These are phyloP conservation scores for Inga laurina DNA, from an alignment of 306 rosid genomes.

Conservation along the genomic window DNA sequence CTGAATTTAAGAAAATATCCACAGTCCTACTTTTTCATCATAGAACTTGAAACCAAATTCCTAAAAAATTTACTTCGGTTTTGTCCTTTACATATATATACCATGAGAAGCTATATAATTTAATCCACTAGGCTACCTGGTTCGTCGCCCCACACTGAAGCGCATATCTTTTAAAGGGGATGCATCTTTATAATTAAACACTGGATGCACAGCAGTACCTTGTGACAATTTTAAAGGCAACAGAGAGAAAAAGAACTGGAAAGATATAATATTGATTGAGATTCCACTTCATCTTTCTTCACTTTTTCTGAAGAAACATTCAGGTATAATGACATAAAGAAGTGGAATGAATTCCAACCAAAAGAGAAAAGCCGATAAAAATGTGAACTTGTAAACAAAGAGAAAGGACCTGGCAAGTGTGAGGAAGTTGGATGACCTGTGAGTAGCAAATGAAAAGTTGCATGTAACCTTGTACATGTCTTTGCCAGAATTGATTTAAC, in stretches of 20 bases:
- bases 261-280: neutral
- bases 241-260: neutral
- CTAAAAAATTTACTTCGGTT: neutral
- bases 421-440: neutral
- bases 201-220: neutral
- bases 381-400: neutral
- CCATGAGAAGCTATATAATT: neutral
- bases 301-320: neutral
- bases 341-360: neutral
- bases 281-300: neutral
- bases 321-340: neutral
- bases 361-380: neutral
- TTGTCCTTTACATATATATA: neutral
- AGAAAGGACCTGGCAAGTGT: neutral
- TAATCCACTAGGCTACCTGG: neutral
- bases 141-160: neutral
- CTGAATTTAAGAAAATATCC: neutral
- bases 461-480: neutral
- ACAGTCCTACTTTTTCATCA: neutral
- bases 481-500: neutral
- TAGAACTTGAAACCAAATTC: neutral
- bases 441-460: neutral
- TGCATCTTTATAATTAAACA: neutral
- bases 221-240: neutral
- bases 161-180: neutral